Percentiles rank a stretch among this genome's conserved stretches.
These are phyloP conservation scores for Trichoderma citrinoviride DNA, from an alignment of 2,329 filamentous ascomycete genomes.

Conservation along the genomic window DNA sequence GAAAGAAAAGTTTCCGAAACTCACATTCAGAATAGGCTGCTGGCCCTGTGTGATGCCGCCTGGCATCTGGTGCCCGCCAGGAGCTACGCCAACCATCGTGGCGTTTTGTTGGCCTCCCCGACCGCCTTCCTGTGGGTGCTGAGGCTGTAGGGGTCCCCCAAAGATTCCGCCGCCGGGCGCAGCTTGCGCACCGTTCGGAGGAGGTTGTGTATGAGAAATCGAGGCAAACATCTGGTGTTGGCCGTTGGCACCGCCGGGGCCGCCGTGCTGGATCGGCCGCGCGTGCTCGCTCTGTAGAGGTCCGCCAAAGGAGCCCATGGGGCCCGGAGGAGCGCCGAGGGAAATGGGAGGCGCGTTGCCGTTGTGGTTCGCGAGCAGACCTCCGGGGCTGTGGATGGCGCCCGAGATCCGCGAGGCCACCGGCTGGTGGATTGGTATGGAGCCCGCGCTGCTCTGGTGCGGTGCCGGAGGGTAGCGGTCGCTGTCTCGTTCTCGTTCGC, in stretches of 20 bases:
- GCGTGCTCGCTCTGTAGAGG: conserved; percentile 53
- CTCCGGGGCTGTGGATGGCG: conserved; percentile 89
- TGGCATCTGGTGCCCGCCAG: conserved; percentile 39
- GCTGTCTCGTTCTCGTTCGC: conserved; percentile 60
- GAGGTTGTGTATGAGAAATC: conserved; percentile 49
- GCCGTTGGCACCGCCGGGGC: conserved; percentile 45
- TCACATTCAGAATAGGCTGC: conserved; percentile 51
- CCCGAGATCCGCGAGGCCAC: conserved; percentile 78
- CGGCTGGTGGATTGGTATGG: conserved; percentile 90
- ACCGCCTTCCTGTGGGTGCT: conserved; percentile 49
- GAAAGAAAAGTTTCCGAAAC: conserved; percentile 29
- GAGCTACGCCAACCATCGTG: conserved; percentile 49
- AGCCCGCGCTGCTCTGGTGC: conserved; percentile 83
- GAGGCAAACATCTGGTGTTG: conserved; percentile 59
- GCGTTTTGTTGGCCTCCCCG: conserved; percentile 59
- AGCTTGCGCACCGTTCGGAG: conserved; percentile 53
- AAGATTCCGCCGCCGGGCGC: conserved; percentile 64
- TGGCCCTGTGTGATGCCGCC: conserved; percentile 43
- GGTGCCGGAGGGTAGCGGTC: conserved; percentile 65
- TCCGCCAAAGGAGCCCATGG: conserved; percentile 52
- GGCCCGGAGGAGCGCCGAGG: conserved; percentile 51
- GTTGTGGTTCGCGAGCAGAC: conserved; percentile 73
- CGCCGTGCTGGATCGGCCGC: conserved; percentile 52
- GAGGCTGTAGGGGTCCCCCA: conserved; percentile 62
- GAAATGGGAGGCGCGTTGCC: conserved; percentile 54